These are phyloP conservation scores for Elongisporangium prolatum DNA, from an alignment of 352 stramenopile genomes.

Conservation along the genomic window DNA sequence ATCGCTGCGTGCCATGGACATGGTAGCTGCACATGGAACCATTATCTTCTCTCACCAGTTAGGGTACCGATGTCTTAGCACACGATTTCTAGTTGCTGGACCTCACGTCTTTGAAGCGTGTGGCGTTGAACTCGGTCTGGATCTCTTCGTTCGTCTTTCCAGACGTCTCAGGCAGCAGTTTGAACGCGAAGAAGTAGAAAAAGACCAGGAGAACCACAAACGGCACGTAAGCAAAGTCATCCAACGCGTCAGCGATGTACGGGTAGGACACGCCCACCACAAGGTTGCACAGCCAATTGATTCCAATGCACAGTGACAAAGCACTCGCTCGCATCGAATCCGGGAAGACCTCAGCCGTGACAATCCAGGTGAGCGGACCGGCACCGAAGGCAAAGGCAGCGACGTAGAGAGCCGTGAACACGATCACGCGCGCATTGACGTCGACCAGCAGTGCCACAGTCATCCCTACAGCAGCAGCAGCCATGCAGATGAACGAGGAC, in stretches of 20 bases:
- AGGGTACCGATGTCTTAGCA: no score
- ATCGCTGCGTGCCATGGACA: no score
- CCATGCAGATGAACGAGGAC: constrained; percentile 11
- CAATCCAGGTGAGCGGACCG: constrained; percentile 28
- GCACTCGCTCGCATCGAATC: constrained; percentile 40
- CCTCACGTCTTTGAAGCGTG: neutral
- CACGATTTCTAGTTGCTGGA: neutral
- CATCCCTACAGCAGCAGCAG: constrained; percentile 16
- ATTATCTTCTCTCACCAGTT: no score
- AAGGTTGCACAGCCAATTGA: constrained; percentile 54
- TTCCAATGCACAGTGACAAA: constrained; percentile 34
- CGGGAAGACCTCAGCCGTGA: constrained; percentile 36
- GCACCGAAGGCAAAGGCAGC: constrained; percentile 22
- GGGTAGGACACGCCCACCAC: constrained; percentile 49
- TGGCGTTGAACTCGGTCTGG: constrained; percentile 21
- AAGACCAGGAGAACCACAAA: constrained; percentile 40
- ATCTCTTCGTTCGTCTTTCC: constrained; percentile 61
- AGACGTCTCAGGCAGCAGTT: constrained; percentile 52
- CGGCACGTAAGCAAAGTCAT: constrained; percentile 38
- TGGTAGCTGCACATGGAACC: no score
- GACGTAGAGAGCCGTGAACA: constrained; percentile 24
- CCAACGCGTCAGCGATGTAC: constrained; percentile 35
- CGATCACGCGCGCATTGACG: constrained; percentile 15
- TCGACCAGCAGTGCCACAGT: constrained; percentile 17
- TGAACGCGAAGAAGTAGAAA: constrained; percentile 33